Evolutionary conservation across 2,329 filamentous ascomycete species (phyloP).

Genomic region (Chalaropsis thielavioides): DNA sequence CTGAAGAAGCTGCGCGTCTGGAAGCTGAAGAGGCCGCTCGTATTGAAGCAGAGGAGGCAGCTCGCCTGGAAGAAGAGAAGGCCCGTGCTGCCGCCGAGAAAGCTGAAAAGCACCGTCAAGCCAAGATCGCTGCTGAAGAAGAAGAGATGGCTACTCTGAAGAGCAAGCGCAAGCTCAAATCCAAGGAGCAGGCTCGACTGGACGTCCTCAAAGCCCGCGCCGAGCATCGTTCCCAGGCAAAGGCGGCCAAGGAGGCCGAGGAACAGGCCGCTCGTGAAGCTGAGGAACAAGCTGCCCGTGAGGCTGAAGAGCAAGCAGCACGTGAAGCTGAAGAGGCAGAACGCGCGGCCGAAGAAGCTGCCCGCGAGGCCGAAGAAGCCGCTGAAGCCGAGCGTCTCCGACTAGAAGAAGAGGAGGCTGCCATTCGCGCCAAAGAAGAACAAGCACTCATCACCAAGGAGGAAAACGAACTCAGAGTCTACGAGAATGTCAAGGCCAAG

Average conservation of each 20-base stretch:
- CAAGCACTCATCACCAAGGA: constrained; percentile 9
- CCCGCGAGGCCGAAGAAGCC: constrained; percentile 21
- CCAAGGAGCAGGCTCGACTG: constrained; percentile 10
- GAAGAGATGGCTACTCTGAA: constrained; percentile 1
- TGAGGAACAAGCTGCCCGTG: constrained; percentile 20
- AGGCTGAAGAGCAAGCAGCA: constrained; percentile 21
- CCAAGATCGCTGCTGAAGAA: constrained; percentile 7
- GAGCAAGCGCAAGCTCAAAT: constrained; percentile 12
- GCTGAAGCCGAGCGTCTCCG: constrained; percentile 18
- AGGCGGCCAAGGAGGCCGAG: constrained; percentile 22
- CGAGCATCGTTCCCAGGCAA: constrained; percentile 2
- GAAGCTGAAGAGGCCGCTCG: background rate
- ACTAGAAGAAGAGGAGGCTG: constrained; percentile 10
- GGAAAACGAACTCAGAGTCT: constrained; percentile 12
- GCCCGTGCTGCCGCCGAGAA: background rate
- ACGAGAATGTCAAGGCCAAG: constrained; percentile 3
- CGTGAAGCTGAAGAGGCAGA: constrained; percentile 19
- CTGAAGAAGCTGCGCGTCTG: background rate
- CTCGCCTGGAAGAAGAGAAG: background rate
- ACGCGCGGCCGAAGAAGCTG: constrained; percentile 13
- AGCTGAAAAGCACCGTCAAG: background rate
- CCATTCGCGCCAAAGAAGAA: constrained; percentile 1
- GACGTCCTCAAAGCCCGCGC: constrained; percentile 23
- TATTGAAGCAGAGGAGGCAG: background rate
- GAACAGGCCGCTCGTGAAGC: constrained; percentile 21